These are phyloP conservation scores for Hyphopichia wangnamkhiaoensis DNA, from an alignment of 1,139 yeast genomes.

Conservation along the genomic window DNA sequence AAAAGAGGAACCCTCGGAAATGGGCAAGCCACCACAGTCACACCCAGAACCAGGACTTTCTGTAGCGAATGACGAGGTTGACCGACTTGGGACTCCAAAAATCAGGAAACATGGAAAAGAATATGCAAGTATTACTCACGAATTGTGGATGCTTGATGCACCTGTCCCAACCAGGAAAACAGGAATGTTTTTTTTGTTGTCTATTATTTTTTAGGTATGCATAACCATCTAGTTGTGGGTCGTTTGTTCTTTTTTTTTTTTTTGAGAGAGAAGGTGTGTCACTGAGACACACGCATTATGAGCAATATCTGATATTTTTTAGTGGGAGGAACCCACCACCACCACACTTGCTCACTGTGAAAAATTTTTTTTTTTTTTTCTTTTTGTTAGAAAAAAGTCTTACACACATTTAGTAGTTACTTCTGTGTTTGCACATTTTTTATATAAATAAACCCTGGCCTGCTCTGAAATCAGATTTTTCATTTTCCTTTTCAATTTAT, in stretches of 20 bases:
- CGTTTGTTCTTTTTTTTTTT: too few species aligned
- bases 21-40: too few species aligned
- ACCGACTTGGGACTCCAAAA: neutral
- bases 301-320: too few species aligned
- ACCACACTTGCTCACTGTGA: neutral
- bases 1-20: too few species aligned
- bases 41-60: too few species aligned
- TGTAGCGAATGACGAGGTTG: neutral
- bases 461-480: neutral
- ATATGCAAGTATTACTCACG: neutral
- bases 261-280: too few species aligned
- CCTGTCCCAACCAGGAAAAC: neutral
- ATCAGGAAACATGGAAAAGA: neutral
- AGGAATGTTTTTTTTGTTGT: neutral
- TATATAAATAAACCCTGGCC: conserved; percentile 3
- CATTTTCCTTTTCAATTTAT: neutral
- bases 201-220: neutral
- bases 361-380: neutral
- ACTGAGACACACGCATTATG: too few species aligned
- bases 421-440: neutral
- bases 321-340: too few species aligned
- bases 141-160: conserved; percentile 1
- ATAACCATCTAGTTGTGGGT: too few species aligned
- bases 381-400: neutral
- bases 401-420: conserved; percentile 1